phyloP scores from a whole-genome alignment of 129 eudicot genomes.

The Gnaphalium uliginosum region DNA sequence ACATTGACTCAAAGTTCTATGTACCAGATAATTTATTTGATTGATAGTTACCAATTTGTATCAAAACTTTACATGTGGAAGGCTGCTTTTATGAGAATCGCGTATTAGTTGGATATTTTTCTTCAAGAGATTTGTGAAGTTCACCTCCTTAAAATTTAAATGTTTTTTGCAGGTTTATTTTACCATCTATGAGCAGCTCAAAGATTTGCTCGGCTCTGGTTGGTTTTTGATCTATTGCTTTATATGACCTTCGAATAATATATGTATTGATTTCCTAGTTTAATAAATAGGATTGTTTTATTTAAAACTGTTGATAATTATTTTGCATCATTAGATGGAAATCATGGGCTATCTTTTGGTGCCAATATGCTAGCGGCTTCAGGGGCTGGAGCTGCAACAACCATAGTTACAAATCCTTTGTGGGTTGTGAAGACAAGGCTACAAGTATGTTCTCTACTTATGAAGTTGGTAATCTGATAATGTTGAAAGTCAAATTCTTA shows the following conservation, averaged over 20 bases:
- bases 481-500: neutral
- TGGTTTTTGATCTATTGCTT: constrained; percentile 36
- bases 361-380: constrained; percentile 96
- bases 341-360: constrained; percentile 82
- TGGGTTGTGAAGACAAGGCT: constrained; percentile 98
- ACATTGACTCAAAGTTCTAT: neutral
- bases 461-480: neutral
- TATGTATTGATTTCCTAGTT: neutral
- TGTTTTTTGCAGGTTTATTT: constrained; percentile 84
- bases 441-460: constrained; percentile 55
- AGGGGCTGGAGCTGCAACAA: constrained; percentile 96
- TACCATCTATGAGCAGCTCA: constrained; percentile 83
- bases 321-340: constrained; percentile 53
- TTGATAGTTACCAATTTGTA: neutral
- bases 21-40: no score
- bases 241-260: neutral
- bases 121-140: constrained; percentile 12
- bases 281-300: no score
- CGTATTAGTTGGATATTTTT: constrained; percentile 8
- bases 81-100: neutral
- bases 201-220: constrained; percentile 68
- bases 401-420: constrained; percentile 85
- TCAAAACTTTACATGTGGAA: neutral
- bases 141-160: constrained; percentile 7
- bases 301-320: neutral